Percentiles rank a stretch among this genome's conserved stretches.
phyloP scores from a whole-genome alignment of 129 eudicot genomes.

The Artemisia argyi region DNA sequence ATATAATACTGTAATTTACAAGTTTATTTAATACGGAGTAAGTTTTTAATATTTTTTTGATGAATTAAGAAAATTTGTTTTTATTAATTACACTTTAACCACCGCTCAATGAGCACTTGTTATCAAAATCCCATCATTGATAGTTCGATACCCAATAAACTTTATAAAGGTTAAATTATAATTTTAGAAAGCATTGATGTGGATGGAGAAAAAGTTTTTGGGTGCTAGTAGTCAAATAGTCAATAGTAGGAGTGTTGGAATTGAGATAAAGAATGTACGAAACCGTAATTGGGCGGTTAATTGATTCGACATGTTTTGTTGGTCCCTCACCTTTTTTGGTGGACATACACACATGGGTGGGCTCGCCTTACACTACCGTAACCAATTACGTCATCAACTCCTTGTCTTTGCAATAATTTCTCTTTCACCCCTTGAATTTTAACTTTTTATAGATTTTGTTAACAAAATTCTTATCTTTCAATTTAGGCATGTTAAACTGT shows the following conservation, averaged over 20 bases:
- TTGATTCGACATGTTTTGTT: slow-evolving; percentile 19
- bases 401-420: not conserved
- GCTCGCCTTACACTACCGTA: not conserved
- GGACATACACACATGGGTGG: slow-evolving; percentile 23
- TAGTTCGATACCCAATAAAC: too few species aligned
- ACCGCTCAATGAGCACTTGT: too few species aligned
- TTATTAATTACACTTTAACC: too few species aligned
- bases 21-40: too few species aligned
- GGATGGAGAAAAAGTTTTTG: not conserved
- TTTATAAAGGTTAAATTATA: too few species aligned
- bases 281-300: slow-evolving; percentile 39
- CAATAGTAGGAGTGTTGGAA: not conserved
- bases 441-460: not conserved
- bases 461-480: too few species aligned
- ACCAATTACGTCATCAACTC: slow-evolving; percentile 18
- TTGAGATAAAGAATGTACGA: slow-evolving; percentile 31
- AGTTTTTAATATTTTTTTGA: too few species aligned
- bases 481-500: too few species aligned
- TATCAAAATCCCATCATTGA: too few species aligned
- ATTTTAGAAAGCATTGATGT: not conserved
- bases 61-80: too few species aligned
- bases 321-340: slow-evolving; percentile 8
- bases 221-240: too few species aligned
- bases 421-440: not conserved
- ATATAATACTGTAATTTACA: too few species aligned